These are phyloP conservation scores for Gracilariopsis chorda DNA, from an alignment of 23 red algal species.

Conservation along the genomic window DNA sequence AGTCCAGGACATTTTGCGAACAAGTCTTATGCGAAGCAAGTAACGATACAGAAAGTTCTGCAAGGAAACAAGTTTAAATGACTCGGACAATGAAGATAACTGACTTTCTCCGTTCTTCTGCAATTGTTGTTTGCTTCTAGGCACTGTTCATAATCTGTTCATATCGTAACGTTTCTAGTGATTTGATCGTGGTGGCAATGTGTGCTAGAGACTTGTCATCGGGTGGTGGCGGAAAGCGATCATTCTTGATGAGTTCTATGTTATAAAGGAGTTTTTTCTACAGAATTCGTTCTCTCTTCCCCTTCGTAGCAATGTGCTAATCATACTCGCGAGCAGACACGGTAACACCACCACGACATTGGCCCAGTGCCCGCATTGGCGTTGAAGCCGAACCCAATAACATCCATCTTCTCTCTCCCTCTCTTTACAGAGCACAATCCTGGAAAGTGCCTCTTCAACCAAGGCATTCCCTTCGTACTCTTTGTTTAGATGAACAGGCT, in stretches of 20 bases:
- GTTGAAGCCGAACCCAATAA: too few relatives aligned
- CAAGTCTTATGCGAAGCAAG: neutral
- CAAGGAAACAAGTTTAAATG: too few relatives aligned
- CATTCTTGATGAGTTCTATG: neutral
- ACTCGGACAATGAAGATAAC: neutral
- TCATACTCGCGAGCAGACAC: too few relatives aligned
- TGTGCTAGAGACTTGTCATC: neutral
- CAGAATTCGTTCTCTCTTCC: too few relatives aligned
- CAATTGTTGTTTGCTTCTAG: neutral
- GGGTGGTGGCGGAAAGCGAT: neutral
- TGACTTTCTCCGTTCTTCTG: neutral
- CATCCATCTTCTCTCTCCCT: too few relatives aligned
- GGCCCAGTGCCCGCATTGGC: too few relatives aligned
- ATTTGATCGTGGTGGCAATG: neutral
- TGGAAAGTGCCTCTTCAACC: constrained; percentile 16
- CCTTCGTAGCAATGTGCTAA: too few relatives aligned
- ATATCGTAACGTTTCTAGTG: neutral
- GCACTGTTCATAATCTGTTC: neutral
- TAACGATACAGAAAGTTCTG: neutral
- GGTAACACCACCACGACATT: too few relatives aligned
- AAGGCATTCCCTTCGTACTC: constrained; percentile 23
- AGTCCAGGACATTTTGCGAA: neutral
- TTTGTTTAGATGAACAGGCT: neutral
- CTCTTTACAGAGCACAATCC: too few relatives aligned
- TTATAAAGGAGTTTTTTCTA: neutral